These are phyloP conservation scores for Fragilariopsis cylindrus DNA, from an alignment of 108 stramenopile genomes.

Conservation along the genomic window DNA sequence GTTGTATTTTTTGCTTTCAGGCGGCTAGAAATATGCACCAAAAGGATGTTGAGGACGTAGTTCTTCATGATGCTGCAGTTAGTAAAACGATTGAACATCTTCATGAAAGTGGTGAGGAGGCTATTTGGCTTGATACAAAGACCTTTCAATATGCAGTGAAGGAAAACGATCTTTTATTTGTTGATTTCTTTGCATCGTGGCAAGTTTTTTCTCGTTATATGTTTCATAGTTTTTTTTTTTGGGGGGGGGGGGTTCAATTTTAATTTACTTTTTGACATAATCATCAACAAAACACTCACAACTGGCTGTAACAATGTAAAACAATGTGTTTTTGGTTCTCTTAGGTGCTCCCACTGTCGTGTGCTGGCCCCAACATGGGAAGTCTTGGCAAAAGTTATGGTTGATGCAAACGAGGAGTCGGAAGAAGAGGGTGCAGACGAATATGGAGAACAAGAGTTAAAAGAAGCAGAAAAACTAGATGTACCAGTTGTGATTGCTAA, in stretches of 20 bases:
- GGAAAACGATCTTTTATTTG: conserved; percentile 41
- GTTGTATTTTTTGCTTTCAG: conserved; percentile 21
- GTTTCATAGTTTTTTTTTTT: not conserved
- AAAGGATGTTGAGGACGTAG: conserved; percentile 56
- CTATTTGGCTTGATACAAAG: conserved; percentile 53
- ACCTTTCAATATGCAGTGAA: conserved; percentile 39
- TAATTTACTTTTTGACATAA: not conserved
- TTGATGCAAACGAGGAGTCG: conserved; percentile 45
- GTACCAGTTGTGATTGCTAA: conserved; percentile 74
- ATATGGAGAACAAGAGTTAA: conserved; percentile 60
- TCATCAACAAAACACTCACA: not conserved
- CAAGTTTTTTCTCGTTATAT: conserved; percentile 41
- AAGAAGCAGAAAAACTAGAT: conserved; percentile 53
- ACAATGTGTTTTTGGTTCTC: conserved; percentile 13
- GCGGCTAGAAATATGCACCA: conserved; percentile 74
- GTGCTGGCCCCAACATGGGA: conserved; percentile 78
- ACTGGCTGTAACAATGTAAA: not conserved
- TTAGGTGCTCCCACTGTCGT: conserved; percentile 76
- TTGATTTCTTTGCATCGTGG: conserved; percentile 72
- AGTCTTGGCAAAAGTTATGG: conserved; percentile 73
- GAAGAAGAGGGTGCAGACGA: conserved; percentile 40
- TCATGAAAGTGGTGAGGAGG: conserved; percentile 81
- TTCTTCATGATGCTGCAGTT: conserved; percentile 60
- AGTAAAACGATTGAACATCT: conserved; percentile 81
- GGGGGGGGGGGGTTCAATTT: too few species aligned